phyloP scores from a whole-genome alignment of 2,329 filamentous ascomycete genomes.

The Ascochyta fabae region DNA sequence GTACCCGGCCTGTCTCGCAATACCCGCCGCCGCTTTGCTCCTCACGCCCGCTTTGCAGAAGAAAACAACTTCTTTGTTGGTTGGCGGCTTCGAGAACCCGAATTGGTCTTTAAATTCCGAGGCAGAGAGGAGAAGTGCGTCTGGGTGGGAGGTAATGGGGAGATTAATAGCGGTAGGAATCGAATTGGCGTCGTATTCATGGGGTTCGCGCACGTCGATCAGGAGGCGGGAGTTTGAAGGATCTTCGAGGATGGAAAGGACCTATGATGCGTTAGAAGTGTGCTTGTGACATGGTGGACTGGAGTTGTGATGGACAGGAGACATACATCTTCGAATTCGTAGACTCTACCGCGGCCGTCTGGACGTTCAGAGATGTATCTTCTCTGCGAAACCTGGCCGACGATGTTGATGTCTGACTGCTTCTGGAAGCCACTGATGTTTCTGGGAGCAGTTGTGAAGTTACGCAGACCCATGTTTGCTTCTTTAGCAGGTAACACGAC shows the following conservation, averaged over 20 bases:
- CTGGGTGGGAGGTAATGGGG: slow-evolving; percentile 76
- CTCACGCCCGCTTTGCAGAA: slow-evolving; percentile 94
- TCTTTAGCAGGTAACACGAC: slow-evolving; percentile 13
- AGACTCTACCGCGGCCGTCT: slow-evolving; percentile 50
- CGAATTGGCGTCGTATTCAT: slow-evolving; percentile 66
- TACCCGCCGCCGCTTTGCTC: slow-evolving; percentile 74
- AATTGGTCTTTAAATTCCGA: slow-evolving; percentile 85
- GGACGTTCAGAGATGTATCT: slow-evolving; percentile 19
- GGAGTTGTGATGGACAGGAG: background rate
- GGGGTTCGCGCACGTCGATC: slow-evolving; percentile 73
- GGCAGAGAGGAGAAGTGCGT: slow-evolving; percentile 75
- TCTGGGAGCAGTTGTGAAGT: background rate
- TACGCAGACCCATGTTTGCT: slow-evolving; percentile 16
- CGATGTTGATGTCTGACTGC: background rate
- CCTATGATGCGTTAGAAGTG: slow-evolving; percentile 19
- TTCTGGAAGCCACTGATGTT: background rate
- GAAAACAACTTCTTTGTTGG: slow-evolving; percentile 62
- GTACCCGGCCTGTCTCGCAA: slow-evolving; percentile 82
- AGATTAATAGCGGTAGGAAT: slow-evolving; percentile 87
- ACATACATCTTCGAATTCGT: slow-evolving; percentile 50
- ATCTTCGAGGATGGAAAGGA: slow-evolving; percentile 44
- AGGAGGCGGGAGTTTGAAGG: slow-evolving; percentile 41
- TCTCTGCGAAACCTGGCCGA: slow-evolving; percentile 6
- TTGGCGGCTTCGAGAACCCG: slow-evolving; percentile 63
- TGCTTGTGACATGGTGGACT: background rate